Percentiles rank a stretch among this genome's conserved stretches.
These are phyloP conservation scores for Marchantia paleacea DNA, from an alignment of 225 moss, liverwort and hornwort genomes.

Conservation along the genomic window DNA sequence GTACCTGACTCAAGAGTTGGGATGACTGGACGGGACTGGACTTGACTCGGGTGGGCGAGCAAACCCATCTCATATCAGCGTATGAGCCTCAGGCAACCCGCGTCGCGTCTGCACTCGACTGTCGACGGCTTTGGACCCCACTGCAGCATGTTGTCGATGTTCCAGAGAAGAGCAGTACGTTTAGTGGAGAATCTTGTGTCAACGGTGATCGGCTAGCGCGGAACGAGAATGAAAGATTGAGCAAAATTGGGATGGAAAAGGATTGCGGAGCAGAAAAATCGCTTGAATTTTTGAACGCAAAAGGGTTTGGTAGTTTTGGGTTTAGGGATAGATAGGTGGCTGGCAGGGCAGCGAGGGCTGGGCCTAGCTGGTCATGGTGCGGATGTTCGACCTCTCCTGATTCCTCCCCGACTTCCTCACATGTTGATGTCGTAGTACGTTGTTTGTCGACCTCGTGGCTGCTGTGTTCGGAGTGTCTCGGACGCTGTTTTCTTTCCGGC, in stretches of 20 bases:
- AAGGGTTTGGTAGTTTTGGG: constrained; percentile 7
- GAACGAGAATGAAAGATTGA: background rate
- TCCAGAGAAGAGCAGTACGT: background rate
- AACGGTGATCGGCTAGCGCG: background rate
- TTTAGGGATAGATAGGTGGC: constrained; percentile 16
- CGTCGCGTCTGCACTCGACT: background rate
- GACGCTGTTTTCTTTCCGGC: background rate
- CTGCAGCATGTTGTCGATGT: constrained; percentile 2
- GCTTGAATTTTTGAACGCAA: background rate
- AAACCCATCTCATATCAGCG: background rate
- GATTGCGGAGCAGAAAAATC: constrained; percentile 3
- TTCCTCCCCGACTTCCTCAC: background rate
- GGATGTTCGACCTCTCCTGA: background rate
- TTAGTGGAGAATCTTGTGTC: background rate
- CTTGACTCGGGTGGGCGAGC: background rate
- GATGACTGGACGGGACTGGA: background rate
- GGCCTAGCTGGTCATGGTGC: background rate
- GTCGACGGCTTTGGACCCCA: background rate
- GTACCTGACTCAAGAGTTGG: background rate
- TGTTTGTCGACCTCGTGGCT: background rate
- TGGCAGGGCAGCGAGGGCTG: no score
- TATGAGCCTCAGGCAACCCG: background rate
- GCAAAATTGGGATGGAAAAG: background rate
- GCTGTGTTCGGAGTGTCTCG: background rate
- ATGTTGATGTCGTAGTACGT: background rate